These are phyloP conservation scores for Schizonepeta tenuifolia DNA, from an alignment of 257 asterid genomes.

Conservation along the genomic window DNA sequence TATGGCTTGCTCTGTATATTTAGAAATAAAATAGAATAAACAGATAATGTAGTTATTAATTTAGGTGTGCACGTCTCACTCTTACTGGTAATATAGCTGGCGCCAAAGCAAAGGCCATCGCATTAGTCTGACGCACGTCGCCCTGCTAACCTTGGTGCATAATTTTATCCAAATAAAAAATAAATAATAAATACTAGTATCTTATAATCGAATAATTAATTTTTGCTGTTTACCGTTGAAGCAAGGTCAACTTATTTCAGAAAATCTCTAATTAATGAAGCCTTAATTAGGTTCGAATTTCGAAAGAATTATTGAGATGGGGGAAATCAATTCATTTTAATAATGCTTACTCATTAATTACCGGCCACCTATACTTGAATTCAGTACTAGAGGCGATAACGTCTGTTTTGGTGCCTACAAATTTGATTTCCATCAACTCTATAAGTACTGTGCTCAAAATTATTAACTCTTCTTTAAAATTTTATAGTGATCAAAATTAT, in stretches of 20 bases:
- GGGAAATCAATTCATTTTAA: background rate
- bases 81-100: background rate
- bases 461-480: too few relatives aligned
- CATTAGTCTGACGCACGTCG: background rate
- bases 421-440: background rate
- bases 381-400: background rate
- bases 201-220: background rate
- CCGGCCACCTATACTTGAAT: background rate
- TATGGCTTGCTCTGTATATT: background rate
- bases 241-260: background rate
- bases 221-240: background rate
- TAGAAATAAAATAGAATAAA: background rate
- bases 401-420: background rate
- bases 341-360: background rate
- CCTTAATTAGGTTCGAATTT: background rate
- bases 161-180: background rate
- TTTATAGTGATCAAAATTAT: background rate
- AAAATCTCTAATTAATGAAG: background rate
- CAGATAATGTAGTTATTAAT: background rate
- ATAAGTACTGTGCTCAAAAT: too few relatives aligned
- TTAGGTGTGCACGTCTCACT: background rate
- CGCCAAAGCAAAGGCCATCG: background rate
- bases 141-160: background rate
- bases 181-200: too few relatives aligned
- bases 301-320: slow-evolving; percentile 12